Conservation (phyloP, 2,329 filamentous ascomycete genomes). For the Polytolypa hystricis region DNA sequence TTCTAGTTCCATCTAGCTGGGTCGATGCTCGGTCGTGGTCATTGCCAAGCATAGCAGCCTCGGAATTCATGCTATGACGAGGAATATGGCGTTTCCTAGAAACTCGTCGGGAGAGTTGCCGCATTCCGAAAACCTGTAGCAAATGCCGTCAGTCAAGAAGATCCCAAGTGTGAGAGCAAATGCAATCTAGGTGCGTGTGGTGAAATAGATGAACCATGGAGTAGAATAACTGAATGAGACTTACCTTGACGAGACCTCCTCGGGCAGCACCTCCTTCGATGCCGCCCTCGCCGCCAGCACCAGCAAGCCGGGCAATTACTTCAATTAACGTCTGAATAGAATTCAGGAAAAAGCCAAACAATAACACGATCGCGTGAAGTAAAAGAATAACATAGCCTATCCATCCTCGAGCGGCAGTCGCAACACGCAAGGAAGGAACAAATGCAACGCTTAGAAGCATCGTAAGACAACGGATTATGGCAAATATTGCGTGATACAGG, state of each 20-base stretch:
- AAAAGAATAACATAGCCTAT: conserved; percentile 85
- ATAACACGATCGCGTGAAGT: conserved; percentile 70
- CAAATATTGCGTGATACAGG: conserved; percentile 79
- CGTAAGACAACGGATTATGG: conserved; percentile 62
- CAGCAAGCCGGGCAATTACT: conserved; percentile 68
- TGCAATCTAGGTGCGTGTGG: no score
- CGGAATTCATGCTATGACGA: conserved; percentile 72
- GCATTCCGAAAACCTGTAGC: conserved; percentile 68
- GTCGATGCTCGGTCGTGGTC: conserved; percentile 55
- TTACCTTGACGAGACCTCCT: conserved; percentile 69
- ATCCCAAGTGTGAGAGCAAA: no score
- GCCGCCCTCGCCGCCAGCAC: conserved; percentile 60
- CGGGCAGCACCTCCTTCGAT: conserved; percentile 53
- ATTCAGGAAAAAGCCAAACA: conserved; percentile 90
- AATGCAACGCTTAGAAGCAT: conserved; percentile 73
- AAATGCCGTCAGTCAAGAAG: no score
- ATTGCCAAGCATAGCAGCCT: conserved; percentile 63
- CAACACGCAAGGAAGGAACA: conserved; percentile 67
- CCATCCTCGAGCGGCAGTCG: conserved; percentile 77
- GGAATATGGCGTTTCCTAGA: conserved; percentile 53
- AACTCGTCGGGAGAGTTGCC: conserved; percentile 67
- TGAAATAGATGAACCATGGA: no score
- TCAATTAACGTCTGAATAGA: conserved; percentile 84
- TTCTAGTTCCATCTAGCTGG: conserved; percentile 42
- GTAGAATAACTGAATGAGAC: no score